phyloP scores from a whole-genome alignment of 345 rosid genomes.

The Eucalyptus erythrocorys region DNA sequence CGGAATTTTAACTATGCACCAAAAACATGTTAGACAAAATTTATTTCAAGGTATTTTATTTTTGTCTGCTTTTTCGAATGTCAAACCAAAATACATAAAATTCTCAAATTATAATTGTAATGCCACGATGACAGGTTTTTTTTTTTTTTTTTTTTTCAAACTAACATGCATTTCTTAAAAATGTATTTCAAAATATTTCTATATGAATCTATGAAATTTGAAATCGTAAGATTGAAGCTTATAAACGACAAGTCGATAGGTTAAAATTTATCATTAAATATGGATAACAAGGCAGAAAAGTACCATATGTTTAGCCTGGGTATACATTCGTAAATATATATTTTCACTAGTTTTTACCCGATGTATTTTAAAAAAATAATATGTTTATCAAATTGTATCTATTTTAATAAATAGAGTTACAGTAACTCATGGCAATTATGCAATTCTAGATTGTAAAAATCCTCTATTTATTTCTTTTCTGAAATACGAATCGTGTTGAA shows the following conservation, averaged over 20 bases:
- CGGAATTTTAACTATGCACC: background rate
- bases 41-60: background rate
- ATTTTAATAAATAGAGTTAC: background rate
- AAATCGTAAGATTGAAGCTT: background rate
- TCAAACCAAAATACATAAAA: background rate
- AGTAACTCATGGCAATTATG: no score
- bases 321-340: background rate
- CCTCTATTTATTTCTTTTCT: background rate
- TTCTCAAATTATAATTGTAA: background rate
- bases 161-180: background rate
- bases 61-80: background rate
- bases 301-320: background rate
- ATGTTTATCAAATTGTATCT: background rate
- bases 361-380: background rate
- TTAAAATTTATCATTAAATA: background rate
- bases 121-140: background rate
- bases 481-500: no score
- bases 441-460: no score
- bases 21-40: background rate
- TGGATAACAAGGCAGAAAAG: background rate
- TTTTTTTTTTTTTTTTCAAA: background rate
- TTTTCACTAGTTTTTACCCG: background rate
- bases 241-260: background rate
- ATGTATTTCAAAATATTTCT: background rate
- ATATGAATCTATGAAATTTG: background rate